phyloP scores from a whole-genome alignment of 805 yeast species.

The Priceomyces medius region DNA sequence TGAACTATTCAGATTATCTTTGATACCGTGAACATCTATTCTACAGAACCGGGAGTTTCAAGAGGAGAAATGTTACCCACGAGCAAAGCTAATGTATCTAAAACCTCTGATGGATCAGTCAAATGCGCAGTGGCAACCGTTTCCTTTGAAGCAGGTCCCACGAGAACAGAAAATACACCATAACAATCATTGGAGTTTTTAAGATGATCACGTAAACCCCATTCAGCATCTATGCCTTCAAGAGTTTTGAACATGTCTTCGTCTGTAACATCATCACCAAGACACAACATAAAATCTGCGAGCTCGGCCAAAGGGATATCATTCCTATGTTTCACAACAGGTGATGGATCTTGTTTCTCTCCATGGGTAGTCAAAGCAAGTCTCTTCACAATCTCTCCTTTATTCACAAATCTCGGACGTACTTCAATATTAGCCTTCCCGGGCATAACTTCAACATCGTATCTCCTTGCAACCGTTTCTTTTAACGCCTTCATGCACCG shows the following conservation, averaged over 20 bases:
- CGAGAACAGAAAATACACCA: slow-evolving; percentile 82
- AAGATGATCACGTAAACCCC: slow-evolving; percentile 44
- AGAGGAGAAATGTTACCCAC: slow-evolving; percentile 77
- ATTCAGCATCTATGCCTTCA: slow-evolving; percentile 55
- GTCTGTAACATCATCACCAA: slow-evolving; percentile 96
- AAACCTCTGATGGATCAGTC: slow-evolving; percentile 77
- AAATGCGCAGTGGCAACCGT: slow-evolving; percentile 86
- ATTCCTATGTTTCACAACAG: slow-evolving; percentile 21
- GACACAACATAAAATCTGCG: slow-evolving; percentile 84
- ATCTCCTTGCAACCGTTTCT: slow-evolving; percentile 56
- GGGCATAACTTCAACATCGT: slow-evolving; percentile 91
- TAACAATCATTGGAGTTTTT: slow-evolving; percentile 49
- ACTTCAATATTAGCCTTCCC: slow-evolving; percentile 98
- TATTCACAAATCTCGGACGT: slow-evolving; percentile 91
- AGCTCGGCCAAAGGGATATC: slow-evolving; percentile 41
- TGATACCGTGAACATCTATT: too few relatives aligned
- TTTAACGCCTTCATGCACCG: slow-evolving; percentile 66
- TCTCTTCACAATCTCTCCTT: slow-evolving; percentile 91
- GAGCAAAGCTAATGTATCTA: slow-evolving; percentile 78
- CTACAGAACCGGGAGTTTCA: slow-evolving; percentile 69
- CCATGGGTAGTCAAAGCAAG: slow-evolving; percentile 69
- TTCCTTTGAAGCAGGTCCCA: slow-evolving; percentile 86
- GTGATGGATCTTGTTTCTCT: slow-evolving; percentile 42
- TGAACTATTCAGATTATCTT: too few relatives aligned
- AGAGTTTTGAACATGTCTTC: slow-evolving; percentile 94